These are phyloP conservation scores for Geranium rotundifolium DNA, from an alignment of 345 rosid genomes.

Conservation along the genomic window DNA sequence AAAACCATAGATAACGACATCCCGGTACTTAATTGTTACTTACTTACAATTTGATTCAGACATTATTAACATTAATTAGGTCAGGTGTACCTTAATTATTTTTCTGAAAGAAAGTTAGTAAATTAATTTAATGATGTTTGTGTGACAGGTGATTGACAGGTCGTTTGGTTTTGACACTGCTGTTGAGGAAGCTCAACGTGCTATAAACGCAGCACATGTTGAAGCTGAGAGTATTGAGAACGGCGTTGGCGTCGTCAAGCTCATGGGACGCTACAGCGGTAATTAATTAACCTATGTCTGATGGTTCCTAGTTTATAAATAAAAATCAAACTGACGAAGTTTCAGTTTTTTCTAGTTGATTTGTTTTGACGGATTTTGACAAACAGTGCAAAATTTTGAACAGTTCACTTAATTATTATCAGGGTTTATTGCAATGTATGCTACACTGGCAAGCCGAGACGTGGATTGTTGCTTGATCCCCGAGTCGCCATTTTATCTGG, in stretches of 20 bases:
- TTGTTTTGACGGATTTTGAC: slow-evolving; percentile 1
- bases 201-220: slow-evolving; percentile 85
- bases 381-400: too few species aligned
- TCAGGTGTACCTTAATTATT: too few species aligned
- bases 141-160: slow-evolving; percentile 68
- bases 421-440: slow-evolving; percentile 72
- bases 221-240: slow-evolving; percentile 70
- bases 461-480: slow-evolving; percentile 96
- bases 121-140: too few species aligned
- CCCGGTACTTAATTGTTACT: slow-evolving; percentile 47
- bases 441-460: slow-evolving; percentile 86
- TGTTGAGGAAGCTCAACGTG: slow-evolving; percentile 95
- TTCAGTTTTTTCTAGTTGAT: not conserved
- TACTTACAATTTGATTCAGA: not conserved
- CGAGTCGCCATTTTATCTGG: slow-evolving; percentile 87
- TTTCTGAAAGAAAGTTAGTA: too few species aligned
- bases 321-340: not conserved
- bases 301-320: not conserved
- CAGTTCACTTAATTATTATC: slow-evolving; percentile 2
- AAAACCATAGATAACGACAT: slow-evolving; percentile 93
- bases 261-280: slow-evolving; percentile 85
- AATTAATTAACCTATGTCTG: not conserved
- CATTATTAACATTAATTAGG: slow-evolving; percentile 10
- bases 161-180: slow-evolving; percentile 93
- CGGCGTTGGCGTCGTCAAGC: slow-evolving; percentile 81